Base-by-base conservation (phyloP, 495 filamentous ascomycete species). In the Astrocystis sublimbata region DNA sequence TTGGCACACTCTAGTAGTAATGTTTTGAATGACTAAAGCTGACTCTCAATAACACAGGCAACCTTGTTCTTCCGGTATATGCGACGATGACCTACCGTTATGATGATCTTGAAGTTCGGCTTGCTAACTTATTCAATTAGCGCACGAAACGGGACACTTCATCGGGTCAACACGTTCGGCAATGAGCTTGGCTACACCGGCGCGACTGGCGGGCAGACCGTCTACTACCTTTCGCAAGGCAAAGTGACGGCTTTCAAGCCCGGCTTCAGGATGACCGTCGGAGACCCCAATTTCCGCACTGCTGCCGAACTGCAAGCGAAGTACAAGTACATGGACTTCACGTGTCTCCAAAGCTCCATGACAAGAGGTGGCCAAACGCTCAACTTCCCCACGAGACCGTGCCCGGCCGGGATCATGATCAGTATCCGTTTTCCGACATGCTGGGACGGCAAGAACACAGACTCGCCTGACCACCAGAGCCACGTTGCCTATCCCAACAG, bases 191-290 rank as follows among this genome's bases (percentile, higher is more conserved):
- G 65, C 41, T 76, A 66, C 45, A 71, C 75, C 15, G 59, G 66
- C 12, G 69, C 74, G 21, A 70, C 67, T 8, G 76, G 76, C 9
- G 76, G 76, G 6, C 72, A 76, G 69, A 79, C 76, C 3, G 73
- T 79, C 17, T 79, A 79, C 68, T 79, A 79, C 65, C 72, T 75
- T 36, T 66, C 73, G 3, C 68, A 15, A 49, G 56, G 69, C 58
- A 73, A 72, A 58, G 70, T 74, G 43, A 80, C 76, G 1, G 74
- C 76, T 6, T 80, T 80, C 65, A 68, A 69, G 56, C 67, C 74
- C 45, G 77, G 78, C 15, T 81, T 81, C 69, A 71, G 78, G 30
- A 81, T 81, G 78, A 68, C 75, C 2, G 76, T 78, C 43, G 78
- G 77, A 13, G 73, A 79, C 67, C 73, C 74, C 19, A 68, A 13